These are phyloP conservation scores for Naganishia vishniacii DNA, from an alignment of 768 basidiomycete species.

Conservation along the genomic window DNA sequence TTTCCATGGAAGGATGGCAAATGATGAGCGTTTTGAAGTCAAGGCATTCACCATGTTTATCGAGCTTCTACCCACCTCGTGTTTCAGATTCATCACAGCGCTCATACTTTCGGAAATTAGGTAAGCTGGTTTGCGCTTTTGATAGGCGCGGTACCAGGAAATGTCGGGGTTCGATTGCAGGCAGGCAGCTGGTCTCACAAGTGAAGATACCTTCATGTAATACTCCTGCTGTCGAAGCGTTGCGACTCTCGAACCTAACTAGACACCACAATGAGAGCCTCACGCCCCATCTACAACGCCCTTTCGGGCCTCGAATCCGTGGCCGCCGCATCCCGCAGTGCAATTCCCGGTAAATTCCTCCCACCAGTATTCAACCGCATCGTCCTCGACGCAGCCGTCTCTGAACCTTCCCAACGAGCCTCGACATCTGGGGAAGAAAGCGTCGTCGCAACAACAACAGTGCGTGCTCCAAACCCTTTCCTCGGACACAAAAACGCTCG, in stretches of 20 bases:
- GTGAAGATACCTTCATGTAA: neutral
- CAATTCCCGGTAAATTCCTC: constrained; percentile 26
- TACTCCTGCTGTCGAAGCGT: neutral
- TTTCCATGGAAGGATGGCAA: neutral
- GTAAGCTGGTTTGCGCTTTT: constrained; percentile 15
- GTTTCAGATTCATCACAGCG: constrained; percentile 19
- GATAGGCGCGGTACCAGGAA: neutral
- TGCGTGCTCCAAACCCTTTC: constrained; percentile 36
- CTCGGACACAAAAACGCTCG: constrained; percentile 20
- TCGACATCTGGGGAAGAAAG: neutral
- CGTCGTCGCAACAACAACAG: neutral
- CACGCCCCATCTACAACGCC: constrained; percentile 1
- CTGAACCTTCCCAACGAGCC: constrained; percentile 17
- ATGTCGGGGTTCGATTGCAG: neutral
- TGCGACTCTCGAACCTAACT: neutral
- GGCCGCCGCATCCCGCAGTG: neutral
- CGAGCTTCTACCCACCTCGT: neutral
- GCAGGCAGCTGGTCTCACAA: neutral
- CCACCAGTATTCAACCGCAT: constrained; percentile 30
- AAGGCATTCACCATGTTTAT: neutral
- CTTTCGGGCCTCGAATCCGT: neutral
- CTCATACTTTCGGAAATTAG: neutral
- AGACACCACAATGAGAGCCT: neutral
- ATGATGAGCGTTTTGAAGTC: neutral
- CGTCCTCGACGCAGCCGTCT: constrained; percentile 9